Conservation (phyloP, 1,284 basidiomycete genomes). For the Waitea zeae region DNA sequence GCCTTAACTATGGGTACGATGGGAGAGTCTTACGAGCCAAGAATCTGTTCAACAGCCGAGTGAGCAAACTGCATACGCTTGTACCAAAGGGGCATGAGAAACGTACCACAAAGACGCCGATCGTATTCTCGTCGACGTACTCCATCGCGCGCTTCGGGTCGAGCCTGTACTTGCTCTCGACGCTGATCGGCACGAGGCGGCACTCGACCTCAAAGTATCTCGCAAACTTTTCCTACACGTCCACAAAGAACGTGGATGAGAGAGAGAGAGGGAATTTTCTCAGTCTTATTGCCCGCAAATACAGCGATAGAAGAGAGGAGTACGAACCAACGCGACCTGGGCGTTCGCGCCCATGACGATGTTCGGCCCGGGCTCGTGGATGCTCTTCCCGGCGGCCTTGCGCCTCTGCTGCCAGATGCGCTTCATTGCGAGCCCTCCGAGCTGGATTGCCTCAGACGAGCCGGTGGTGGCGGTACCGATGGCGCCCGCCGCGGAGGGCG, state of each 20-base stretch:
- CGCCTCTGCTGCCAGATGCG: conserved; percentile 83
- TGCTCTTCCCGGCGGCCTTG: conserved; percentile 75
- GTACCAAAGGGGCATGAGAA: too few species aligned
- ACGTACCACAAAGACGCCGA: conserved; percentile 73
- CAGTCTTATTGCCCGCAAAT: too few species aligned
- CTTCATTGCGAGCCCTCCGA: conserved; percentile 92
- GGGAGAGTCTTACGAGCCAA: too few species aligned
- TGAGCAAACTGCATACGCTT: too few species aligned
- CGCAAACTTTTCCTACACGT: conserved; percentile 68
- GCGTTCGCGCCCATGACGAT: conserved; percentile 21
- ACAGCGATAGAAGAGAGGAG: too few species aligned
- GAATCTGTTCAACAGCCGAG: too few species aligned
- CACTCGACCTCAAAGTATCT: conserved; percentile 85
- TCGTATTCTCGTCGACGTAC: conserved; percentile 85
- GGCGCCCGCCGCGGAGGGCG: conserved; percentile 52
- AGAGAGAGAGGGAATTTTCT: too few species aligned
- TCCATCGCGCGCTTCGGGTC: conserved; percentile 77
- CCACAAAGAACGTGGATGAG: conserved; percentile 20
- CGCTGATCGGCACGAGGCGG: conserved; percentile 62
- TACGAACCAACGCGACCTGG: conserved; percentile 20
- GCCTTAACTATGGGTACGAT: too few species aligned
- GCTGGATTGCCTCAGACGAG: conserved; percentile 84
- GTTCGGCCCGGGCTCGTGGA: conserved; percentile 60
- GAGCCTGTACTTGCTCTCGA: conserved; percentile 66
- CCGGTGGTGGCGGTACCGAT: conserved; percentile 91